phyloP scores from a whole-genome alignment of 2,329 filamentous ascomycete species.

The Colletotrichum sp. region DNA sequence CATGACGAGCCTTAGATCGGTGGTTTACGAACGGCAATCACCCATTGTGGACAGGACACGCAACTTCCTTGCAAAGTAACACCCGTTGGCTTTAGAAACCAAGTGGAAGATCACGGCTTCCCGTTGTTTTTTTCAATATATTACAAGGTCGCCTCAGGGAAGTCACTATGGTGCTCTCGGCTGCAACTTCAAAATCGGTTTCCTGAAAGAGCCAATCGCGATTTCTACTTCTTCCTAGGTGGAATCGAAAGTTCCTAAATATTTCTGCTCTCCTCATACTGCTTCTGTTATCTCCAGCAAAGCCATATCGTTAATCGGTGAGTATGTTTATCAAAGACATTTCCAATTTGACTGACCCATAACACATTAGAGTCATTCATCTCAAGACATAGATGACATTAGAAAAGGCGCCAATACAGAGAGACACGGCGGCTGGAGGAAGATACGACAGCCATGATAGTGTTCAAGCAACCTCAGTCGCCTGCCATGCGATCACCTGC shows the following conservation, averaged over 20 bases:
- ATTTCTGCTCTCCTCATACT: neutral
- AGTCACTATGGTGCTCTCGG: neutral
- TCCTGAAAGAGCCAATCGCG: neutral
- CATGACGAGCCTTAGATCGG: neutral
- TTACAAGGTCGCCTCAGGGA: neutral
- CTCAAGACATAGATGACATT: neutral
- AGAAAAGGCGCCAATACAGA: neutral
- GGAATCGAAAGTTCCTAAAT: no score
- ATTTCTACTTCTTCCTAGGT: neutral
- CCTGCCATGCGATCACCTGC: neutral
- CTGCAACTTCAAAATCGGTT: neutral
- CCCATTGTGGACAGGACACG: neutral
- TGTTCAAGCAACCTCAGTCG: neutral
- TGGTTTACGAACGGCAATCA: neutral
- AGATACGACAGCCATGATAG: neutral
- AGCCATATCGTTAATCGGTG: accelerated
- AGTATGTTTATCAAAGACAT: neutral
- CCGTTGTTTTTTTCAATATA: neutral
- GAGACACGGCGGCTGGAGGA: neutral
- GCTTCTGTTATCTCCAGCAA: neutral
- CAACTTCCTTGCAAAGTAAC: neutral
- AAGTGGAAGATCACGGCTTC: neutral
- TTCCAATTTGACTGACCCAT: neutral
- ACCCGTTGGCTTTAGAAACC: neutral
- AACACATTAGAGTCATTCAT: neutral